A percentile compares a stretch with the other conserved stretches of the same genome.
Evolutionary conservation across 768 basidiomycete species (phyloP).

Genomic region (Chalciporus piperatus): DNA sequence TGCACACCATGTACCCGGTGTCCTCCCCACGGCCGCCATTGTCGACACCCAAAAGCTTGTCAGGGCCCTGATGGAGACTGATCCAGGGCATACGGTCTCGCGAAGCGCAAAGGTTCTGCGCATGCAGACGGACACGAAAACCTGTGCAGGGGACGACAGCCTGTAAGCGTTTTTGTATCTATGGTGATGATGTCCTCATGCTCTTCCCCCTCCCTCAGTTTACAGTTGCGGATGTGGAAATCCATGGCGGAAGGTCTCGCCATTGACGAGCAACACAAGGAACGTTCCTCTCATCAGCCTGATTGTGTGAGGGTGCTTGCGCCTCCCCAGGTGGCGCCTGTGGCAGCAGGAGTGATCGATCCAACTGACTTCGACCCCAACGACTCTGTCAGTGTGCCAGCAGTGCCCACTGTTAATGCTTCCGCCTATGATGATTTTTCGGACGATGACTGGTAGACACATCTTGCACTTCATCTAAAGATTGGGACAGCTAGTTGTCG

Average conservation of each 20-base stretch:
- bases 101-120: conserved; percentile 34
- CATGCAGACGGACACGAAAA: conserved; percentile 32
- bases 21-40: conserved; percentile 32
- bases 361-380: conserved; percentile 12
- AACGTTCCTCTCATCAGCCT: conserved; percentile 14
- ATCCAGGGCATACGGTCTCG: conserved; percentile 23
- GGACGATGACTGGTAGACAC: conserved; percentile 26
- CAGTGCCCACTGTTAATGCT: not conserved
- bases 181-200: not conserved
- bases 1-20: not conserved
- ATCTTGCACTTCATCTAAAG: not conserved
- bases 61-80: conserved; percentile 37
- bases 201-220: conserved; percentile 23
- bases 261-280: conserved; percentile 44
- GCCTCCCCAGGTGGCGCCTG: conserved; percentile 1
- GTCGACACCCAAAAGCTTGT: conserved; percentile 42
- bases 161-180: conserved; percentile 33
- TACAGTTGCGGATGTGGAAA: conserved; percentile 43
- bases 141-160: conserved; percentile 54
- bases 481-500: not conserved
- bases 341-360: conserved; percentile 2
- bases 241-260: conserved; percentile 44
- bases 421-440: conserved; percentile 22
- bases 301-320: conserved; percentile 12
- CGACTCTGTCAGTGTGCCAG: conserved; percentile 9